phyloP scores from a whole-genome alignment of 2,329 filamentous ascomycete genomes.

The Pseudogymnoascus sp. region DNA sequence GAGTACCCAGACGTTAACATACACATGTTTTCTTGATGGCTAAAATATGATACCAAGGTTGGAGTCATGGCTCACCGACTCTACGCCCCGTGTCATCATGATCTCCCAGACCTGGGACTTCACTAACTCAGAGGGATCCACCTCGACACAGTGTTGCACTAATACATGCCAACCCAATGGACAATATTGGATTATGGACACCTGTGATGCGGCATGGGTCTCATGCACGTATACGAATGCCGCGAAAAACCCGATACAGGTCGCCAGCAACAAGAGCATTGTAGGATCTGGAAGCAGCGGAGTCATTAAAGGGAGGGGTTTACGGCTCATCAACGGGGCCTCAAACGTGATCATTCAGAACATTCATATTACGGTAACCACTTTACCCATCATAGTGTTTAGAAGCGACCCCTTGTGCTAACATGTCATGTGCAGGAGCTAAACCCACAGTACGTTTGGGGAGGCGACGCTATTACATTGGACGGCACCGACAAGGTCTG shows the following conservation, averaged over 20 bases:
- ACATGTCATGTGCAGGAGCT: slow-evolving; percentile 17
- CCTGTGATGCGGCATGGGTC: not conserved
- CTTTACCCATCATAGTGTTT: not conserved
- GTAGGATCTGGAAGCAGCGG: slow-evolving; percentile 22
- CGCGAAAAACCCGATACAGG: slow-evolving; percentile 18
- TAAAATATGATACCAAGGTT: slow-evolving; percentile 36
- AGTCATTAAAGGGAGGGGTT: slow-evolving; percentile 24
- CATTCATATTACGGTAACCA: slow-evolving; percentile 18
- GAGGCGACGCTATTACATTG: slow-evolving; percentile 30
- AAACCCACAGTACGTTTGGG: slow-evolving; percentile 32
- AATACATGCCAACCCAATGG: not conserved
- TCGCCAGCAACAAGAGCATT: slow-evolving; percentile 24
- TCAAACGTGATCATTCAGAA: slow-evolving; percentile 24
- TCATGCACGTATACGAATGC: slow-evolving; percentile 19
- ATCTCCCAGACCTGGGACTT: slow-evolving; percentile 37
- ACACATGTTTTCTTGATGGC: slow-evolving; percentile 25
- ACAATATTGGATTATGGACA: not conserved
- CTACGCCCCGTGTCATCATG: slow-evolving; percentile 45
- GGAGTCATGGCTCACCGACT: slow-evolving; percentile 48
- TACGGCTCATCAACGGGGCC: slow-evolving; percentile 22
- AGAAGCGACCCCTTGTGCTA: not conserved
- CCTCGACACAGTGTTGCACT: not conserved
- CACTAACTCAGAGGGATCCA: not conserved
- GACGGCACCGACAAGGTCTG: slow-evolving; percentile 28
- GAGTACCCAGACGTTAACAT: not conserved